Conservation (phyloP, 2,329 filamentous ascomycete species). For the Pseudogymnoascus sp. region DNA sequence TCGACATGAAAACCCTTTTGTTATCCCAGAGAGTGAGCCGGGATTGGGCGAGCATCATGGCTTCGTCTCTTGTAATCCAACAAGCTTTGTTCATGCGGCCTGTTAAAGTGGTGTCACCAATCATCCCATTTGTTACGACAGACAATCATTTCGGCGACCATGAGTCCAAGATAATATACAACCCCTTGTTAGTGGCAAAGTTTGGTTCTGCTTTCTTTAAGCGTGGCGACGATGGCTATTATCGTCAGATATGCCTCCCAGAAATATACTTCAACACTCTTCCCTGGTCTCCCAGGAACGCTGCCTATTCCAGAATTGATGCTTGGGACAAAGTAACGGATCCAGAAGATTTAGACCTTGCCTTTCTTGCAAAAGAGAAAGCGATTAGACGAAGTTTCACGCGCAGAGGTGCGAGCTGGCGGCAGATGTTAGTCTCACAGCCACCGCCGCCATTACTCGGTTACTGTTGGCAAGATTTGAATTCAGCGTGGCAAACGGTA, state of each 20-base stretch:
- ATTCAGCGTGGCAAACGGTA: neutral
- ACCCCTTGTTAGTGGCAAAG: conserved; percentile 6
- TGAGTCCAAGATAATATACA: neutral
- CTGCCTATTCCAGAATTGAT: neutral
- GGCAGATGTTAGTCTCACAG: conserved; percentile 10
- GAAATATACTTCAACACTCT: neutral
- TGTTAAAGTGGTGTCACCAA: neutral
- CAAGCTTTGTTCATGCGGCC: conserved; percentile 4
- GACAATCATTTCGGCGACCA: neutral
- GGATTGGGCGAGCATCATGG: conserved; percentile 2
- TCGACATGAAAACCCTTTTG: conserved; percentile 1
- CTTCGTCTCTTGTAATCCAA: neutral
- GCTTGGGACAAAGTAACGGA: neutral
- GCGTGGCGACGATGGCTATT: neutral
- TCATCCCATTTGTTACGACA: neutral
- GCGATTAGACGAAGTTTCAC: neutral
- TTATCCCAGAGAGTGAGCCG: neutral
- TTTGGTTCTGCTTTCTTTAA: conserved; percentile 1
- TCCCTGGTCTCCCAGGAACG: neutral
- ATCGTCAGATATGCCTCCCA: neutral
- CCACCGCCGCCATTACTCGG: neutral
- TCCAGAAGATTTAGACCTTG: neutral
- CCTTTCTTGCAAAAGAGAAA: neutral
- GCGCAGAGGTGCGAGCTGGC: conserved; percentile 3
- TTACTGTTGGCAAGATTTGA: neutral